phyloP scores from a whole-genome alignment of 306 rosid genomes.

The Trifolium subterraneum region DNA sequence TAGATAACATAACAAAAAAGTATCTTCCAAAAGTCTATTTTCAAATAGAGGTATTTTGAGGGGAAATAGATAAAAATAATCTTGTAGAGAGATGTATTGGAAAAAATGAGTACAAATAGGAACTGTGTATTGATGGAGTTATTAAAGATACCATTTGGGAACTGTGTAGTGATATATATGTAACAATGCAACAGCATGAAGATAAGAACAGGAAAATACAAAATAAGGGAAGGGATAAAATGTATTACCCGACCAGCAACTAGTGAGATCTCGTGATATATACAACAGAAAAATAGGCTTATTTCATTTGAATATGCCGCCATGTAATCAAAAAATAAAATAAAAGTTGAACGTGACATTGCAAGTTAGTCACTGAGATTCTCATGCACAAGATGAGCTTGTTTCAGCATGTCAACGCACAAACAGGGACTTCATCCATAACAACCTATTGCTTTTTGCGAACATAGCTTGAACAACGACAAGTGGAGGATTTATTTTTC shows the following conservation, averaged over 20 bases:
- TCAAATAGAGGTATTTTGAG: no score
- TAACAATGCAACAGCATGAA: not conserved
- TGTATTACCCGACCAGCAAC: not conserved
- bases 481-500: conserved; percentile 42
- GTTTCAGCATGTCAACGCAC: conserved; percentile 15
- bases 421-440: conserved; percentile 10
- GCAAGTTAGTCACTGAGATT: not conserved
- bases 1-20: not conserved
- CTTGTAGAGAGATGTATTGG: no score
- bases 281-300: not conserved
- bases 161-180: not conserved
- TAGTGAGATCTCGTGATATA: not conserved
- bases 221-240: not conserved
- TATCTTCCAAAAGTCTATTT: not conserved
- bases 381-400: not conserved
- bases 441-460: not conserved
- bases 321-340: not conserved
- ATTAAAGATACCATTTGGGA: no score
- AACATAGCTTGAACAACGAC: not conserved
- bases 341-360: not conserved
- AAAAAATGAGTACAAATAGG: no score
- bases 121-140: no score
- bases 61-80: no score
- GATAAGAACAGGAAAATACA: not conserved
- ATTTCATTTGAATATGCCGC: conserved; percentile 14